Percentiles rank a stretch among this genome's conserved stretches.
phyloP scores from a whole-genome alignment of 805 yeast species.

The Yarrowia sp. region DNA sequence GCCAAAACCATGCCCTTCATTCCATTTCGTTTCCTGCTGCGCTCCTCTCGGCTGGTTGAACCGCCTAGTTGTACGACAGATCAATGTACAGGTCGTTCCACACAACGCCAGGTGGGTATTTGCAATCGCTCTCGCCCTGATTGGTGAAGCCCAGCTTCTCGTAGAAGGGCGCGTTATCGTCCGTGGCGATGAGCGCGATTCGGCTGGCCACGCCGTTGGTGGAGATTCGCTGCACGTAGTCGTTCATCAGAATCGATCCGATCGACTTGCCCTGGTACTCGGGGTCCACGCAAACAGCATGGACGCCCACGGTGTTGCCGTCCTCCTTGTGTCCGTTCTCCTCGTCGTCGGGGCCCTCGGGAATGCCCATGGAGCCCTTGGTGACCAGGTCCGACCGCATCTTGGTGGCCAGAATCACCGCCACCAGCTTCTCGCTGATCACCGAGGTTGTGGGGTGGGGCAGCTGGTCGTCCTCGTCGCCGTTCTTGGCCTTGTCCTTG shows the following conservation, averaged over 20 bases:
- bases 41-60: neutral
- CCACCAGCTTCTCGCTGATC: constrained; percentile 61
- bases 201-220: constrained; percentile 83
- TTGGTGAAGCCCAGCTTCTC: constrained; percentile 75
- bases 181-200: constrained; percentile 71
- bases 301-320: constrained; percentile 74
- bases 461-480: constrained; percentile 33
- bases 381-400: constrained; percentile 49
- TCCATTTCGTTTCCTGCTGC: neutral
- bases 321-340: constrained; percentile 68
- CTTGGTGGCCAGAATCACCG: constrained; percentile 79
- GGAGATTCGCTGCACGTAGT: constrained; percentile 83
- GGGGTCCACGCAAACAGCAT: constrained; percentile 74
- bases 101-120: constrained; percentile 31
- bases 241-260: constrained; percentile 80
- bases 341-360: constrained; percentile 40
- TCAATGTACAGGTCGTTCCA: constrained; percentile 33
- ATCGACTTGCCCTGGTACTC: constrained; percentile 77
- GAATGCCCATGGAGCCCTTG: constrained; percentile 59
- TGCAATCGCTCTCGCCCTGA: constrained; percentile 42
- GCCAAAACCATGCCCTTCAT: constrained; percentile 19
- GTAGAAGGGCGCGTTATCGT: constrained; percentile 69
- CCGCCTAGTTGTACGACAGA: constrained; percentile 16
- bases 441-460: constrained; percentile 32
- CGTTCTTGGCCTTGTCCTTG: constrained; percentile 23